Conservation (phyloP, 192 early-diverging fungal species). For the Allomyces macrogynus region DNA sequence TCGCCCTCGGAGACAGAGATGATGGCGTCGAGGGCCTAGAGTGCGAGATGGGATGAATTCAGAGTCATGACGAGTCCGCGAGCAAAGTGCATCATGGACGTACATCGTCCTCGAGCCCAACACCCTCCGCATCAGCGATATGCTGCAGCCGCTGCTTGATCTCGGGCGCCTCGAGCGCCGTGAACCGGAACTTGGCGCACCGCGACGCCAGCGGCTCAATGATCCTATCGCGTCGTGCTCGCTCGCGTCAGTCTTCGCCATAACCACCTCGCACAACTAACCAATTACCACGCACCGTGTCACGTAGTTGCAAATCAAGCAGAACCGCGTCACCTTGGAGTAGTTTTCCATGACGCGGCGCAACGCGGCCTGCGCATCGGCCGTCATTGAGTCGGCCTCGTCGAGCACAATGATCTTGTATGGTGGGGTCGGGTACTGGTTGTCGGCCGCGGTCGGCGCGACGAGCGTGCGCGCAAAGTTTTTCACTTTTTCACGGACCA, state of each 20-base stretch:
- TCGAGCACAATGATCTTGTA: slow-evolving; percentile 94
- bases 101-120: slow-evolving; percentile 33
- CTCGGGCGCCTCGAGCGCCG: slow-evolving; percentile 43
- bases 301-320: slow-evolving; percentile 82
- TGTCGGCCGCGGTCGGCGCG: neutral
- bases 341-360: slow-evolving; percentile 89
- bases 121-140: slow-evolving; percentile 45
- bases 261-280: neutral
- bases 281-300: slow-evolving; percentile 23
- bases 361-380: slow-evolving; percentile 79
- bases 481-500: slow-evolving; percentile 83
- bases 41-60: neutral
- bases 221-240: slow-evolving; percentile 20
- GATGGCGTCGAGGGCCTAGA: slow-evolving; percentile 37
- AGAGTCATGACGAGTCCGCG: too few species aligned
- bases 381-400: slow-evolving; percentile 93
- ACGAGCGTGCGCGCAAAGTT: slow-evolving; percentile 68
- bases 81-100: neutral
- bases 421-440: slow-evolving; percentile 43
- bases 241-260: too few species aligned
- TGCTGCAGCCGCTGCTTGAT: slow-evolving; percentile 35
- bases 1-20: slow-evolving; percentile 68
- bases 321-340: slow-evolving; percentile 79
- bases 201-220: slow-evolving; percentile 85
- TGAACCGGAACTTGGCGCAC: slow-evolving; percentile 92